These are phyloP conservation scores for Mallotus japonicus DNA, from an alignment of 441 rosid species.

Conservation along the genomic window DNA sequence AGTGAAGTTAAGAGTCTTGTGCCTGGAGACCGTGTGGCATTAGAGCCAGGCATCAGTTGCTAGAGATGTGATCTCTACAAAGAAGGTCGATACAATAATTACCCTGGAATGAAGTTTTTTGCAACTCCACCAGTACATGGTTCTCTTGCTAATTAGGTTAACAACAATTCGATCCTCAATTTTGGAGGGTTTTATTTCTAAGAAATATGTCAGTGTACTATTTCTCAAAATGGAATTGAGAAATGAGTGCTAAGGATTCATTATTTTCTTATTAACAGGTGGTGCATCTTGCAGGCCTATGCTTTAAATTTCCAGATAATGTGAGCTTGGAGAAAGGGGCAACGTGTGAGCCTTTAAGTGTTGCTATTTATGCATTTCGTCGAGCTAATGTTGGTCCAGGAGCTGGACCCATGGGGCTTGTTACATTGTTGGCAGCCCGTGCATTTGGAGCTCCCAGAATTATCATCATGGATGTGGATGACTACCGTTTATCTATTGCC, in stretches of 20 bases:
- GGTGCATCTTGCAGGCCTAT: conserved; percentile 84
- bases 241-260: background rate
- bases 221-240: background rate
- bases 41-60: too few relatives aligned
- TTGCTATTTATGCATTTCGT: too few relatives aligned
- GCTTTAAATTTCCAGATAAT: conserved; percentile 81
- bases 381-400: conserved; percentile 82
- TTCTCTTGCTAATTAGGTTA: conserved; percentile 79
- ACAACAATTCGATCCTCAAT: background rate
- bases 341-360: too few relatives aligned
- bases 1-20: too few relatives aligned
- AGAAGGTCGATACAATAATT: too few relatives aligned
- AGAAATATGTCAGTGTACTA: background rate
- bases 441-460: conserved; percentile 91
- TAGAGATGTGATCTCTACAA: too few relatives aligned
- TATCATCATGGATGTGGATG: too few relatives aligned
- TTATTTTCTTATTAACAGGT: conserved; percentile 41
- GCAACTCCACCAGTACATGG: conserved; percentile 80
- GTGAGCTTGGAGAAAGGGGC: conserved; percentile 95
- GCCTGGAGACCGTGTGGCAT: too few relatives aligned
- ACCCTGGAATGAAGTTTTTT: too few relatives aligned
- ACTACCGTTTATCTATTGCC: too few relatives aligned
- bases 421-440: conserved; percentile 73
- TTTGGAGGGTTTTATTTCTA: background rate
- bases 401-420: conserved; percentile 95